Base-by-base conservation (phyloP, 768 basidiomycete genomes). In the Boletus edulis region DNA sequence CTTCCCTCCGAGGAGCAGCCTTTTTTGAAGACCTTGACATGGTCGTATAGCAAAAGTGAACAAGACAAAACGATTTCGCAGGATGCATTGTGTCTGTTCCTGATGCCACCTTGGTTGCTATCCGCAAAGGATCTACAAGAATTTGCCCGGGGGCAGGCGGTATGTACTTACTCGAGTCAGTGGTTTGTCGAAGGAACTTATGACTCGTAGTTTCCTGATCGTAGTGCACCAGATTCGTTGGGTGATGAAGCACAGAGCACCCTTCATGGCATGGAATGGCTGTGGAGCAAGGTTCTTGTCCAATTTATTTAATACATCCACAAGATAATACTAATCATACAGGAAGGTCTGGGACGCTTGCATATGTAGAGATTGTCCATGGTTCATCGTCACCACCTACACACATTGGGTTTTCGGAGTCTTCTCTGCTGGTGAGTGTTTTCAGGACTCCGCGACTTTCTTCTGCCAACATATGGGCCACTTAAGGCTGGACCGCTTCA, bases 201-300 rank as follows among this genome's bases (percentile, higher is more conserved):
- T 47, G 29, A 1, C 5, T 35, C 8, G 38, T 22, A 62, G 61
- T 66, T 72, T 60, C 60, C 61, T 12, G 57, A 64, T 43, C 49
- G 53, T 15, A 48, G 61, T 3, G 46, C 55, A 10, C 52, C 24
- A 10, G 47, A 59, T 15, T 45, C 53, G 9, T 46, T 43, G 20
- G 42, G 9, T 38, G 44, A 62, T 32, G 14, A 31, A 18, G 56
- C 34, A 32, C 37, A 42, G 24, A 37, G 49, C 18, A 37, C 45
- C 72, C 48, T 64, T 41, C 57, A 50, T 72, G 78, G 56, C 69
- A 56, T 76, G 48, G 74, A 84, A 58, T 75, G 80, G 55, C 56
- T 85, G 42, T 86, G 84, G 84, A 80, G 75, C 34, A 85, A 85
- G 76, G 70, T 71, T 55, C 17, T 56, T 52, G 5, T 14, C 41